A percentile compares a stretch with the other conserved stretches of the same genome.
phyloP scores from a whole-genome alignment of 2,329 filamentous ascomycete genomes.

The Phaeoacremonium minimum region DNA sequence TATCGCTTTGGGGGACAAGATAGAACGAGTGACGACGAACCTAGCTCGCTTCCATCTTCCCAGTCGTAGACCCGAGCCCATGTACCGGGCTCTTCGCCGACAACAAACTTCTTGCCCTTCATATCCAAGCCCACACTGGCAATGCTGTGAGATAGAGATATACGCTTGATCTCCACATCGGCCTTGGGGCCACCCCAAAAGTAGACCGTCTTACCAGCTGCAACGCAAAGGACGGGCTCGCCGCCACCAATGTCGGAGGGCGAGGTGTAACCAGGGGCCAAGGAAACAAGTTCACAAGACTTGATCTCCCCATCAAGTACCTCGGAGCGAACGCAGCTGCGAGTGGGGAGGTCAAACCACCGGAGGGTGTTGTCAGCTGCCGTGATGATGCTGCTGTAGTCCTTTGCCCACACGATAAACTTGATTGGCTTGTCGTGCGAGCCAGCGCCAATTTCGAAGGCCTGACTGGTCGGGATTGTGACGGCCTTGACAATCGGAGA shows the following conservation, averaged over 20 bases:
- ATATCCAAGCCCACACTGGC: slow-evolving; percentile 87
- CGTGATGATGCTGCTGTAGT: slow-evolving; percentile 85
- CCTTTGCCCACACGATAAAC: slow-evolving; percentile 89
- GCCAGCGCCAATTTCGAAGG: slow-evolving; percentile 84
- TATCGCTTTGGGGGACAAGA: too few species aligned
- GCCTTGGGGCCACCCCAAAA: slow-evolving; percentile 79
- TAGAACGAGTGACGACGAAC: too few species aligned
- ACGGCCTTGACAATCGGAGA: slow-evolving; percentile 30
- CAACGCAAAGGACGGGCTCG: slow-evolving; percentile 73
- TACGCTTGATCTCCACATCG: slow-evolving; percentile 70
- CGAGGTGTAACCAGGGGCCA: slow-evolving; percentile 55
- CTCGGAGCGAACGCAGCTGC: slow-evolving; percentile 71
- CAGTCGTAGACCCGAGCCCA: slow-evolving; percentile 96
- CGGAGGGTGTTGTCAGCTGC: slow-evolving; percentile 88
- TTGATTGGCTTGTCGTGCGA: slow-evolving; percentile 88
- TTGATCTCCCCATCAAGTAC: slow-evolving; percentile 80
- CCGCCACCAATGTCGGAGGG: slow-evolving; percentile 62
- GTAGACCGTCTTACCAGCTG: slow-evolving; percentile 90
- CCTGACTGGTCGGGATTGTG: slow-evolving; percentile 54
- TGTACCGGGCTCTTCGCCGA: slow-evolving; percentile 86
- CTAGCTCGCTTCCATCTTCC: slow-evolving; percentile 75
- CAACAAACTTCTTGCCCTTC: slow-evolving; percentile 76
- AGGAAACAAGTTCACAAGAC: slow-evolving; percentile 81
- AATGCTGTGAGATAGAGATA: slow-evolving; percentile 77
- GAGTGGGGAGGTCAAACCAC: slow-evolving; percentile 87